phyloP scores from a whole-genome alignment of 257 asterid species.

The Apocynum venetum region DNA sequence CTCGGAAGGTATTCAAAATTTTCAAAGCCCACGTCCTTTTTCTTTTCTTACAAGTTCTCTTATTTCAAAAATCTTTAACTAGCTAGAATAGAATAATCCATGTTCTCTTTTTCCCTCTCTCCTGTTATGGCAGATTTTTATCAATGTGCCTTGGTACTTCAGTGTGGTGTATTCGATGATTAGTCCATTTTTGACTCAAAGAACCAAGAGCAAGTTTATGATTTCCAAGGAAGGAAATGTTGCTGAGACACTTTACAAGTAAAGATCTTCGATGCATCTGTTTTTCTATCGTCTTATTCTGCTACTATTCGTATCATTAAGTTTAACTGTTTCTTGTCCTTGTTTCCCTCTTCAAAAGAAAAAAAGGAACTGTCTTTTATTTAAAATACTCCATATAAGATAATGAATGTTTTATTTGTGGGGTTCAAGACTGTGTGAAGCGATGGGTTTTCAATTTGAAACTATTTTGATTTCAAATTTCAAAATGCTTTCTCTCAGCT shows the following conservation, averaged over 20 bases:
- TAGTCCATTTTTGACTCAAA: constrained; percentile 89
- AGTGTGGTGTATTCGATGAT: constrained; percentile 84
- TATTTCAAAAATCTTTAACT: neutral
- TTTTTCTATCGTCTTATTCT: neutral
- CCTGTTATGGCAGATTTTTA: constrained; percentile 47
- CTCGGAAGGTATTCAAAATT: constrained; percentile 55
- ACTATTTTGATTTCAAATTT: neutral
- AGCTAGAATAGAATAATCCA: neutral
- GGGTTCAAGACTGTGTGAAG: constrained; percentile 6
- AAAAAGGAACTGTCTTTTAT: constrained; percentile 4
- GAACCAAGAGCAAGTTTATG: constrained; percentile 93
- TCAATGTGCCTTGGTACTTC: constrained; percentile 96
- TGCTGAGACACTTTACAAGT: constrained; percentile 90
- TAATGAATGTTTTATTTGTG: constrained; percentile 22
- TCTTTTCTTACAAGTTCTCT: neutral
- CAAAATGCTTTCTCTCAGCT: neutral
- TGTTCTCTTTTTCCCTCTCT: neutral
- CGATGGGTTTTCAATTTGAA: neutral
- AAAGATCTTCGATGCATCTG: constrained; percentile 8
- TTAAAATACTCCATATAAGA: constrained; percentile 8
- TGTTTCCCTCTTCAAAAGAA: neutral
- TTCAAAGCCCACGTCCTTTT: neutral
- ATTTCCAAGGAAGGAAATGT: constrained; percentile 88
- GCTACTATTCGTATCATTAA: neutral
- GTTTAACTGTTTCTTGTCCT: constrained; percentile 13